A percentile compares a stretch with the other conserved stretches of the same genome.
Evolutionary conservation across 805 yeast genomes (phyloP).

Genomic region (Clavispora vitiphila): DNA sequence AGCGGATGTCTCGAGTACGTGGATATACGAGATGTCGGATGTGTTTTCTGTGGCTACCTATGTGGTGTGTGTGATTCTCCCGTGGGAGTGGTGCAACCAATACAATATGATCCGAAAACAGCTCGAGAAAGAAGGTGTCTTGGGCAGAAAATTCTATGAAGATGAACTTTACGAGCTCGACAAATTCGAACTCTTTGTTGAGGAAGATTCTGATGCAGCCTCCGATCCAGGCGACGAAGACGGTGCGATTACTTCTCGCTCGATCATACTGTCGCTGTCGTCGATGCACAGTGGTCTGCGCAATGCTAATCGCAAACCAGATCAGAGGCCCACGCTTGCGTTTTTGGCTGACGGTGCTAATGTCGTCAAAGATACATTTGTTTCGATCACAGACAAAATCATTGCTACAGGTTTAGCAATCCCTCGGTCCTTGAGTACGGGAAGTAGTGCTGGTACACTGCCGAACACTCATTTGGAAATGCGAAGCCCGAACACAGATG

Average conservation of each 20-base stretch:
- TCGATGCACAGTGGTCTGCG: not conserved
- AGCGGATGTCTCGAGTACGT: conserved; percentile 69
- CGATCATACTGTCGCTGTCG: not conserved
- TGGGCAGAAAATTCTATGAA: conserved; percentile 72
- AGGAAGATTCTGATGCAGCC: conserved; percentile 22
- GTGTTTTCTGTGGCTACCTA: conserved; percentile 69
- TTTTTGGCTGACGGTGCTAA: not conserved
- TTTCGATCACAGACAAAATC: conserved; percentile 46
- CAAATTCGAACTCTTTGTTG: conserved; percentile 35
- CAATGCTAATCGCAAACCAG: not conserved
- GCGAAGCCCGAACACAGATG: too few relatives aligned
- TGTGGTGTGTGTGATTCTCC: conserved; percentile 64
- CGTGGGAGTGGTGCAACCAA: conserved; percentile 84
- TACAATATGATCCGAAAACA: conserved; percentile 51
- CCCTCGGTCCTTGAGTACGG: conserved; percentile 43
- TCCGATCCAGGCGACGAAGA: not conserved
- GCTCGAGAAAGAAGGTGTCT: conserved; percentile 62
- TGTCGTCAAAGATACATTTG: conserved; percentile 27
- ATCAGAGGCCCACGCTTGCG: not conserved
- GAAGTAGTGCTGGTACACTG: conserved; percentile 6
- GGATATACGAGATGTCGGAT: conserved; percentile 72
- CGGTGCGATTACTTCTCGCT: not conserved
- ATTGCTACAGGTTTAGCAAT: conserved; percentile 57
- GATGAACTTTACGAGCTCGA: conserved; percentile 50
- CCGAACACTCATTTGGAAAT: not conserved